phyloP scores from a whole-genome alignment of 129 eudicot species.

The Saussurea involucrata region DNA sequence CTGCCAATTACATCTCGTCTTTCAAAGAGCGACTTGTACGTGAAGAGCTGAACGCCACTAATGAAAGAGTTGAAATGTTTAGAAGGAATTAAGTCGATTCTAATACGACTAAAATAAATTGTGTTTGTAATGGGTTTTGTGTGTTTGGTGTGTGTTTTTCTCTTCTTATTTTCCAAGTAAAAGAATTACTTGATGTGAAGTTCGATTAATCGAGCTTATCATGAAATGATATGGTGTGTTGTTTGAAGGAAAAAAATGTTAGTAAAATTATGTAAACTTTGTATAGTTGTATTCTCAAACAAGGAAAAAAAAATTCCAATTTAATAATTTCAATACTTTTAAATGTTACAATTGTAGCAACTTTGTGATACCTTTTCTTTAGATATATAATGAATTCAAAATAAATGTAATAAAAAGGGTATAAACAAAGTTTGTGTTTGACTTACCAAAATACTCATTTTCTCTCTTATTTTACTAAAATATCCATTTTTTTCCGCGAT shows the following conservation, averaged over 20 bases:
- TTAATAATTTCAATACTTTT: too few species aligned
- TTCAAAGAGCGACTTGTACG: slow-evolving; percentile 53
- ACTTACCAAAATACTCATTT: too few species aligned
- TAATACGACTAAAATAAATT: slow-evolving; percentile 7
- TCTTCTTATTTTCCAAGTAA: not conserved
- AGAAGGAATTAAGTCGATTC: slow-evolving; percentile 10
- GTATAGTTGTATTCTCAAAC: not conserved
- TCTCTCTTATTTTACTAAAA: too few species aligned
- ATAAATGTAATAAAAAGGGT: too few species aligned
- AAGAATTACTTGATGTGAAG: slow-evolving; percentile 5
- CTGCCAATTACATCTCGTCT: slow-evolving; percentile 53
- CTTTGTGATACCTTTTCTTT: too few species aligned
- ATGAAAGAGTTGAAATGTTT: slow-evolving; percentile 31
- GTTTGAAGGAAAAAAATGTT: not conserved
- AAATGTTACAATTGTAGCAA: not conserved
- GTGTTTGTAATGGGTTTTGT: not conserved
- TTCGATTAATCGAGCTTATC: not conserved
- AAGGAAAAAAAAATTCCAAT: too few species aligned
- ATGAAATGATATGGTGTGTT: not conserved
- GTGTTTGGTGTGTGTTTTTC: not conserved
- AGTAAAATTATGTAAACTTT: not conserved
- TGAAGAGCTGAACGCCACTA: slow-evolving; percentile 46
- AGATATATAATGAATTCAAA: too few species aligned
- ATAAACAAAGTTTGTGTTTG: too few species aligned
- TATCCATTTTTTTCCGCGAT: too few species aligned